A percentile compares a stretch with the other conserved stretches of the same genome.
Conservation (phyloP, 2,329 filamentous ascomycete genomes). For the Cercospora zeae-maydis region DNA sequence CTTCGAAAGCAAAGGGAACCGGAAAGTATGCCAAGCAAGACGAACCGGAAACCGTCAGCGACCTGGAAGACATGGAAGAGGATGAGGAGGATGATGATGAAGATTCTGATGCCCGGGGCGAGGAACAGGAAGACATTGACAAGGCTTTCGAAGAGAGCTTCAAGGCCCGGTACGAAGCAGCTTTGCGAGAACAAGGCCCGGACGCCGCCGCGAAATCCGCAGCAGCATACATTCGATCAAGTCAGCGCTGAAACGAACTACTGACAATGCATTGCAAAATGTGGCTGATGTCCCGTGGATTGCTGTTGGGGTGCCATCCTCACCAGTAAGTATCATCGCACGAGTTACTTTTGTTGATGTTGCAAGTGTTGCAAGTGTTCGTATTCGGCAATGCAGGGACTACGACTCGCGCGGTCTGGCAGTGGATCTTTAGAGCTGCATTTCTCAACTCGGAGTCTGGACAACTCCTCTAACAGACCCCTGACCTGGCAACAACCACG, state of each 20-base stretch:
- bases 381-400: background rate
- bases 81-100: constrained; percentile 44
- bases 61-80: constrained; percentile 53
- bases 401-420: background rate
- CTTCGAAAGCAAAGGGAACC: constrained; percentile 38
- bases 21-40: constrained; percentile 39
- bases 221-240: constrained; percentile 25
- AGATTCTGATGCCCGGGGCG: constrained; percentile 49
- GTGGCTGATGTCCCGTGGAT: background rate
- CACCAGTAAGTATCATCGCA: background rate
- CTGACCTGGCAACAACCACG: background rate
- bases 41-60: constrained; percentile 51
- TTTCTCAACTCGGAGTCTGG: background rate
- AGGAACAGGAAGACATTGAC: constrained; percentile 54
- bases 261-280: background rate
- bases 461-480: background rate
- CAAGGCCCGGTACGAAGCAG: constrained; percentile 71
- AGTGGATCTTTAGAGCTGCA: background rate
- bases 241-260: constrained; percentile 20
- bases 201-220: constrained; percentile 16
- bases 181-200: constrained; percentile 48
- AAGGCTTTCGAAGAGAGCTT: constrained; percentile 63
- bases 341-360: background rate
- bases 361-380: background rate
- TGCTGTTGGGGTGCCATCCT: background rate